These are phyloP conservation scores for Sarocladium brachiariae DNA, from an alignment of 2,329 filamentous ascomycete genomes.

Conservation along the genomic window DNA sequence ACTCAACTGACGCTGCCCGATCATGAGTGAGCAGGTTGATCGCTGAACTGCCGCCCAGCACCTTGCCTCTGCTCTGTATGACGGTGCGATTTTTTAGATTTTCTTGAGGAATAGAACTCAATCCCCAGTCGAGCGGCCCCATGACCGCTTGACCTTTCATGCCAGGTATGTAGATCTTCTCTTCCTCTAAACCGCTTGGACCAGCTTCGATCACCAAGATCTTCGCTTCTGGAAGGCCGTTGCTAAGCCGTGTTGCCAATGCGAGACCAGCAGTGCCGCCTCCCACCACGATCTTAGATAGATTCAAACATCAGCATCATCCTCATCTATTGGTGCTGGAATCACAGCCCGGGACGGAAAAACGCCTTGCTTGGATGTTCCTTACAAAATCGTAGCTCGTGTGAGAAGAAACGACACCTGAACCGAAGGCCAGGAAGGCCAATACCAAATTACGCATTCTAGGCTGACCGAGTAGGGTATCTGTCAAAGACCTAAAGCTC, in stretches of 20 bases:
- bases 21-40: constrained; percentile 16
- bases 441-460: no score
- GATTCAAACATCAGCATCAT: neutral
- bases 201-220: constrained; percentile 10
- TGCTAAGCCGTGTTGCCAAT: constrained; percentile 21
- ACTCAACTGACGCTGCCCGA: neutral
- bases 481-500: no score
- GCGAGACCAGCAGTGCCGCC: constrained; percentile 24
- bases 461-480: no score
- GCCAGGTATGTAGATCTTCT: constrained; percentile 6
- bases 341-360: neutral
- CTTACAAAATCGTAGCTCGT: no score
- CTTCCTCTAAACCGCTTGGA: neutral
- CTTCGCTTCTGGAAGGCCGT: constrained; percentile 14
- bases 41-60: constrained; percentile 22
- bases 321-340: no score
- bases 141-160: neutral
- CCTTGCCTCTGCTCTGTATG: constrained; percentile 15
- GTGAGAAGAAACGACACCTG: no score
- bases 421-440: no score
- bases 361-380: neutral
- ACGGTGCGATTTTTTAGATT: neutral
- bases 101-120: constrained; percentile 7
- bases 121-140: constrained; percentile 9
- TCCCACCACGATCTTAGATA: constrained; percentile 19